Percentiles rank a stretch among this genome's conserved stretches.
phyloP scores from a whole-genome alignment of 2,329 filamentous ascomycete genomes.

The Hirsutella rhossiliensis region DNA sequence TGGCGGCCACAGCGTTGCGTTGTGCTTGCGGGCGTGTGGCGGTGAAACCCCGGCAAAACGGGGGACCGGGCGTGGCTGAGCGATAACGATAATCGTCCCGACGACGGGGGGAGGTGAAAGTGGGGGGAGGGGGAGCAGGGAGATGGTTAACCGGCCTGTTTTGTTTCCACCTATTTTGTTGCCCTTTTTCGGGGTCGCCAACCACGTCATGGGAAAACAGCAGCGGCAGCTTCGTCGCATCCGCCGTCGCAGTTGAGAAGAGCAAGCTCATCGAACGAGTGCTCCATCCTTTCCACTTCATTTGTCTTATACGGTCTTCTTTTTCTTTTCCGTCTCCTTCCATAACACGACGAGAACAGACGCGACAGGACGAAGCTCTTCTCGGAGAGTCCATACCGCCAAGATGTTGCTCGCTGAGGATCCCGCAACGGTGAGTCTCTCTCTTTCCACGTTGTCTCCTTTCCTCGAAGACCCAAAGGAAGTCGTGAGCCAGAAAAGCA shows the following conservation, averaged over 20 bases:
- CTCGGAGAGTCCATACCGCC: conserved; percentile 6
- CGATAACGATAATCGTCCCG: conserved; percentile 6
- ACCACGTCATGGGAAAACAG: too few relatives aligned
- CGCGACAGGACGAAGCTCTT: neutral
- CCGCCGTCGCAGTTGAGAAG: too few relatives aligned
- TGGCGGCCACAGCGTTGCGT: neutral
- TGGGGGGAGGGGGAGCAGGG: neutral
- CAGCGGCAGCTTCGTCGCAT: too few relatives aligned
- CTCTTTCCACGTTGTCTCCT: neutral
- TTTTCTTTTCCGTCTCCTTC: neutral
- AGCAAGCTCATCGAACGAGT: too few relatives aligned
- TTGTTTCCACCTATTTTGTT: too few relatives aligned
- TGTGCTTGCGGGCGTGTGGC: neutral
- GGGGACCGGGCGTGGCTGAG: too few relatives aligned
- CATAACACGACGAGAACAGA: neutral
- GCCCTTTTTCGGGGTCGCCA: too few relatives aligned
- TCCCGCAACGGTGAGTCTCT: conserved; percentile 65
- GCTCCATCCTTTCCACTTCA: too few relatives aligned
- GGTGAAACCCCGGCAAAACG: neutral
- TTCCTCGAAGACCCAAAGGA: neutral
- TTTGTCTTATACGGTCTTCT: too few relatives aligned
- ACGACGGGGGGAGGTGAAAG: conserved; percentile 3
- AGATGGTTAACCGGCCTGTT: neutral
- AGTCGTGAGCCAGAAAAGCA: neutral
- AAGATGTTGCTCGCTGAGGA: conserved; percentile 93